phyloP scores from a whole-genome alignment of 2,329 filamentous ascomycete species.

The Exophiala spinifera region DNA sequence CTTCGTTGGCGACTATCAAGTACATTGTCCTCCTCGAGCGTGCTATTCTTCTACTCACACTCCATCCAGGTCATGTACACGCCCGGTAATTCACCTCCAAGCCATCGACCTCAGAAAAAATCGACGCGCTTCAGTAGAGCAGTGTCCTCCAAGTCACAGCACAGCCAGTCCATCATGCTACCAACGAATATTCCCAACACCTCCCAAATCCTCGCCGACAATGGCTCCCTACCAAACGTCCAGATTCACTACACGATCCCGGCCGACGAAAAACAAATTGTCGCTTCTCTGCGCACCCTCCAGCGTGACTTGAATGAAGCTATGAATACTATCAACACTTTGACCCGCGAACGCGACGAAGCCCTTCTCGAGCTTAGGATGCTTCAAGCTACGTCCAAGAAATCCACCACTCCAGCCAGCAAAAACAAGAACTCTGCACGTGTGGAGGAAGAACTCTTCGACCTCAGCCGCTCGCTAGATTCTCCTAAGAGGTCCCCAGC shows the following conservation, averaged over 20 bases:
- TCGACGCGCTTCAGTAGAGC: conserved; percentile 27
- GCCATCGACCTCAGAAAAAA: conserved; percentile 21
- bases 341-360: conserved; percentile 29
- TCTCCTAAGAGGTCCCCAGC: conserved; percentile 18
- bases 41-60: conserved; percentile 3
- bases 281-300: conserved; percentile 28
- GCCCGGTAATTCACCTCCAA: conserved; percentile 27
- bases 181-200: conserved; percentile 29
- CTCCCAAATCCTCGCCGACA: conserved; percentile 28
- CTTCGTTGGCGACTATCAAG: conserved; percentile 29
- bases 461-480: conserved; percentile 27
- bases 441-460: conserved; percentile 29
- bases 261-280: conserved; percentile 31
- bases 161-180: conserved; percentile 28
- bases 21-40: not conserved
- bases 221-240: conserved; percentile 26
- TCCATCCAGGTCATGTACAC: conserved; percentile 29
- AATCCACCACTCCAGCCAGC: conserved; percentile 17
- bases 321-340: conserved; percentile 27
- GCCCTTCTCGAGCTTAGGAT: conserved; percentile 26
- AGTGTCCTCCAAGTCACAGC: conserved; percentile 21
- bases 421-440: conserved; percentile 13
- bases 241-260: conserved; percentile 28
- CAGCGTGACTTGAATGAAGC: conserved; percentile 29
- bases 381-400: conserved; percentile 21